Base-by-base conservation (phyloP, 495 filamentous ascomycete species). In the Xylaria palmicola region DNA sequence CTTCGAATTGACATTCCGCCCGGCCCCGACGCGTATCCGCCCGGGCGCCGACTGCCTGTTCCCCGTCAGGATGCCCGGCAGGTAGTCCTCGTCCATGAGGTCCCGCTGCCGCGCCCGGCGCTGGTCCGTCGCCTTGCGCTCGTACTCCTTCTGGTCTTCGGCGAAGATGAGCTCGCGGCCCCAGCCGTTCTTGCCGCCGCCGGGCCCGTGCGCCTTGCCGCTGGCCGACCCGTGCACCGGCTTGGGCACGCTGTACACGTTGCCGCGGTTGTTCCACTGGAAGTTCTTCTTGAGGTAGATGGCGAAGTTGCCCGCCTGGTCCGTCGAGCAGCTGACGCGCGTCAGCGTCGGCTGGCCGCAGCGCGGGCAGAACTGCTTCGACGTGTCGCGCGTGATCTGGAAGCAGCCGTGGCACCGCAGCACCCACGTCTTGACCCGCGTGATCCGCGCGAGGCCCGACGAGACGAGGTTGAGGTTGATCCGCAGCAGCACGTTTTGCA, bases 331-430 rank as follows among this genome's bases (percentile, higher is more conserved):
- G 0, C 87, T 86, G 1, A 93, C 90, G 50, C 94, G 87, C 5
- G 90, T 92, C 27, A 98, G 81, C 0, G 93, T 93, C 8, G 90
- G 81, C 52, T 92, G 90, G 6, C 94, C 94, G 71, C 94, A 98
- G 5, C 88, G 84, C 12, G 90, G 87, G 72, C 94, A 98, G 81
- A 98, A 98, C 69, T 97, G 92, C 78, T 92, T 91, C 60, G 74
- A 78, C 85, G 90, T 93, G 63, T 96, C 87, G 68, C 90, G 91
- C 64, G 88, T 90, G 15, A 90, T 86, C 47, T 85, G 77, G 79
- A 96, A 98, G 77, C 94, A 99, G 54, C 86, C 93, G 74, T 99
- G 93, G 77, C 94, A 99, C 43, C 94, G 88, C 53, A 97, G 81
- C 22, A 97, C 85, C 81, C 89, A 95, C 6, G 89, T 92, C 67